Conservation (phyloP, 1,284 basidiomycete species). For the Vanrija humicola region DNA sequence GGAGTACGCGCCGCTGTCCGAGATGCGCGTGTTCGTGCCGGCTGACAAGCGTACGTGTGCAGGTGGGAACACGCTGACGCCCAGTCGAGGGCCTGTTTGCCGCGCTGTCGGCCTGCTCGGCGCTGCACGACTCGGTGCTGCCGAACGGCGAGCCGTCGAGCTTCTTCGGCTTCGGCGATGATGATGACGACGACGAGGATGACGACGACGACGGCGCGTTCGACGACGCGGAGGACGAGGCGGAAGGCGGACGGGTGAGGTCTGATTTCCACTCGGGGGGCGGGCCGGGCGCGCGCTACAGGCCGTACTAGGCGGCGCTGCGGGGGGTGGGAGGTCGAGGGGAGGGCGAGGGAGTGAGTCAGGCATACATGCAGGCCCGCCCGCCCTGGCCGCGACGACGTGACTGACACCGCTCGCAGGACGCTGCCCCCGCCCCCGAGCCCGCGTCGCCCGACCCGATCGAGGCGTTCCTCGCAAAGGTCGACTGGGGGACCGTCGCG, state of each 20-base stretch:
- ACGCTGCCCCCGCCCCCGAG: slow-evolving; percentile 8
- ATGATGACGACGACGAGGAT: slow-evolving; percentile 51
- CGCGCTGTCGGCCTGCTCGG: slow-evolving; percentile 79
- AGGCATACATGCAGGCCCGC: too few relatives aligned
- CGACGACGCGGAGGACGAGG: slow-evolving; percentile 47
- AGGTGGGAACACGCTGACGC: slow-evolving; percentile 5
- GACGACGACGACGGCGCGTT: slow-evolving; percentile 56
- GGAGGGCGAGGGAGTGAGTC: slow-evolving; percentile 12
- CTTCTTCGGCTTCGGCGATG: slow-evolving; percentile 43
- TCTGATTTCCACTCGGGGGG: slow-evolving; percentile 70
- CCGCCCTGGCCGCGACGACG: not conserved
- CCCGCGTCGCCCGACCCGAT: slow-evolving; percentile 52
- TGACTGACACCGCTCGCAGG: not conserved
- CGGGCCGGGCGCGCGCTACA: slow-evolving; percentile 61
- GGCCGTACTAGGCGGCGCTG: slow-evolving; percentile 69
- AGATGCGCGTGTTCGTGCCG: slow-evolving; percentile 68
- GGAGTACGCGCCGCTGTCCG: slow-evolving; percentile 61
- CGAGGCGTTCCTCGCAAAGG: slow-evolving; percentile 68
- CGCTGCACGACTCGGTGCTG: slow-evolving; percentile 66
- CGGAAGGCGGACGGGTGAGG: slow-evolving; percentile 84
- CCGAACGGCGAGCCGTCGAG: slow-evolving; percentile 56
- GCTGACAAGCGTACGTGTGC: slow-evolving; percentile 60
- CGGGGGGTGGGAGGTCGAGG: not conserved
- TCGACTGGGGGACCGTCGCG: slow-evolving; percentile 47
- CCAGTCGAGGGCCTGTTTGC: slow-evolving; percentile 84